Conservation (phyloP, 495 filamentous ascomycete species). For the Penicillium arizonense region DNA sequence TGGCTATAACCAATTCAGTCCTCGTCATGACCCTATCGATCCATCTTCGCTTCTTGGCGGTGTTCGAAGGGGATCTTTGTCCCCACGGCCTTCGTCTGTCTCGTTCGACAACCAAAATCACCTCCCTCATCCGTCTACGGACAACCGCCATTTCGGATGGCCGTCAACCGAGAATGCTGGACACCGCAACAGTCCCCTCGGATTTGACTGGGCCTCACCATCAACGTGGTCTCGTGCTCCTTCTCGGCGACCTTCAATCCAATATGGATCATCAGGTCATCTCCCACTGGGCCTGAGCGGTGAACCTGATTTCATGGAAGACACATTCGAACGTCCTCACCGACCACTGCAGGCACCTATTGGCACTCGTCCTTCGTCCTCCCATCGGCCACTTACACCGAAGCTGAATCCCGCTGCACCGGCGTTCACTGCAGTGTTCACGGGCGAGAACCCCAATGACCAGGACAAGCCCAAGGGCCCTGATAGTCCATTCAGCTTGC, state of each 20-base stretch:
- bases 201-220: constrained; percentile 55
- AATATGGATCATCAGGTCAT: constrained; percentile 56
- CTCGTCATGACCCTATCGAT: constrained; percentile 58
- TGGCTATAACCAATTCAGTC: constrained; percentile 62
- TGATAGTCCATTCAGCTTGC: constrained; percentile 37
- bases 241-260: constrained; percentile 55
- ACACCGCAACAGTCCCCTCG: constrained; percentile 54
- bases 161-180: constrained; percentile 49
- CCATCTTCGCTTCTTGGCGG: constrained; percentile 52
- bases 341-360: constrained; percentile 53
- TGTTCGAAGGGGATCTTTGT: constrained; percentile 59
- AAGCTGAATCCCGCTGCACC: constrained; percentile 63
- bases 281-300: constrained; percentile 48
- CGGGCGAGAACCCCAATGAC: constrained; percentile 39
- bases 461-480: constrained; percentile 32
- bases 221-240: constrained; percentile 55
- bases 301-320: constrained; percentile 46
- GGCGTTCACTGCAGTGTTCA: constrained; percentile 55
- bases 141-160: constrained; percentile 69
- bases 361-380: constrained; percentile 53
- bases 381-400: constrained; percentile 53
- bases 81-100: constrained; percentile 74
- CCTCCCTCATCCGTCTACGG: constrained; percentile 76
- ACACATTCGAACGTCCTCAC: constrained; percentile 41
- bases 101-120: constrained; percentile 65